phyloP scores from a whole-genome alignment of 192 early-diverging fungal species.

The Backusella luteola region DNA sequence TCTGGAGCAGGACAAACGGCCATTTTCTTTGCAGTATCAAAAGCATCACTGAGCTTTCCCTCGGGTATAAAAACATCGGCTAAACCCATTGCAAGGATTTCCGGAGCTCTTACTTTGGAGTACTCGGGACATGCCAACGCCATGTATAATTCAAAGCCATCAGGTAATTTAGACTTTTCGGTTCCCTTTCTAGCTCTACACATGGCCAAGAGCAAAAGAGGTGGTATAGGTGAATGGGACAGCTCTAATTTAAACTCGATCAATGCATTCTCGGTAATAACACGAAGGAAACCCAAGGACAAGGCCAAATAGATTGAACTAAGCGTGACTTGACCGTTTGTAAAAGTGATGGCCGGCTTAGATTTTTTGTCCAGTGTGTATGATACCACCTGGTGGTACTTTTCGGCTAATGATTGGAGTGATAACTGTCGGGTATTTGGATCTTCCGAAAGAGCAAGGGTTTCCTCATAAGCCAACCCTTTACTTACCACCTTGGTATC shows the following conservation, averaged over 20 bases:
- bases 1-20: constrained; percentile 46
- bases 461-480: constrained; percentile 35
- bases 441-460: background rate
- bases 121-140: constrained; percentile 40
- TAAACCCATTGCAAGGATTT: constrained; percentile 42
- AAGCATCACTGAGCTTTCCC: constrained; percentile 37
- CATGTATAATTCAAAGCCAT: constrained; percentile 39
- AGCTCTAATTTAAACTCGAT: constrained; percentile 7
- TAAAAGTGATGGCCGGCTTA: constrained; percentile 34
- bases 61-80: constrained; percentile 50
- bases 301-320: constrained; percentile 37
- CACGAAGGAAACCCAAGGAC: constrained; percentile 29
- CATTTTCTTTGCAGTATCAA: constrained; percentile 37
- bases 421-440: background rate
- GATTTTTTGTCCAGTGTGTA: background rate
- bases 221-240: constrained; percentile 29
- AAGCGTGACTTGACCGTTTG: constrained; percentile 40
- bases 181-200: constrained; percentile 6
- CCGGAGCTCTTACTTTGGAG: constrained; percentile 40
- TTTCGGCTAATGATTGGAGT: background rate
- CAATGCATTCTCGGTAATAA: constrained; percentile 46
- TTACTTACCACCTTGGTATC: constrained; percentile 43
- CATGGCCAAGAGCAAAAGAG: constrained; percentile 4
- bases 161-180: constrained; percentile 17
- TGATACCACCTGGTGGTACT: constrained; percentile 32